Base-by-base conservation (phyloP, 1,139 yeast species). In the Suhomyces taliae region DNA sequence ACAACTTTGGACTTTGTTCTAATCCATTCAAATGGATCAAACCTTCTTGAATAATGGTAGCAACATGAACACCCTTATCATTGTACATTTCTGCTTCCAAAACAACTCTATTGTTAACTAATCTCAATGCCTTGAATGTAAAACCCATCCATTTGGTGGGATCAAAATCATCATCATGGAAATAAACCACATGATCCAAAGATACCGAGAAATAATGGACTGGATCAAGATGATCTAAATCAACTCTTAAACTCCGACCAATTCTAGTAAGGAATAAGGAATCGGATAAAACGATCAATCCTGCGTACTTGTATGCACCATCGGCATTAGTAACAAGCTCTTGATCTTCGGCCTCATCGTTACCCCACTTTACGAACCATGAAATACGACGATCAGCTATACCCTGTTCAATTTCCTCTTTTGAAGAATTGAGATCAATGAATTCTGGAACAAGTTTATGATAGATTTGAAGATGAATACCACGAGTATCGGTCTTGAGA, bases 1-100 rank as follows among this genome's bases (percentile, higher is more conserved):
- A 57, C 36, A 58, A 42, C 47, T 55, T 60, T 6, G 60, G 61
- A 4, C 41, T 45, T 24, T 50, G 43, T 38, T 58, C 59, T 27
- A 58, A 40, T 3, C 61, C 59, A 36, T 58, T 59, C 43, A 69
- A 59, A 42, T 55, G 55, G 8, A 70, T 77, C 50, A 82, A 67
- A 0, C 88, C 91, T 62, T 87, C 91, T 63, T 87, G 95, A 8
- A 83, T 61, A 5, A 85, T 72, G 0, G 86, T 77, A 2, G 90
- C 89, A 4, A 83, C 76, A 49, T 85, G 79, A 12, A 69, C 70
- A 1, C 85, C 84, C 34, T 75, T 71, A 31, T 57, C 57, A 44
- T 76, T 69, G 60, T 70, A 87, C 57, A 85, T 70, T 50, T 85
- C 85, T 9, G 83, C 88, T 53, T 76, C 78, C 54, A 83, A 66